Evolutionary conservation across 2,329 filamentous ascomycete genomes (phyloP).

Genomic region (Scytalidium sp.): DNA sequence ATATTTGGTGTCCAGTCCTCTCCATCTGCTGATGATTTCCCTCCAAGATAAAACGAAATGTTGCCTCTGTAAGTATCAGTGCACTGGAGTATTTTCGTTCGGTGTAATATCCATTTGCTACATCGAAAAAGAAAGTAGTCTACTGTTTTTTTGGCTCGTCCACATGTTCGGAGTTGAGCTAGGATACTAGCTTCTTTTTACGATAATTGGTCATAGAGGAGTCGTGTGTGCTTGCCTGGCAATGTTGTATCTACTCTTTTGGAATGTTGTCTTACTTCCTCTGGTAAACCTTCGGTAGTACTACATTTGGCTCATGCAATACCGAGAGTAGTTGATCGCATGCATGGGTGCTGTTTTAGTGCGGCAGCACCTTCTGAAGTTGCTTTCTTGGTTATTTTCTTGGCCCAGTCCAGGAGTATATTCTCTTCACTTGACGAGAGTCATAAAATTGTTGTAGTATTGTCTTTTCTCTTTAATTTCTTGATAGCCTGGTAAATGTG

Average conservation of each 20-base stretch:
- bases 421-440: constrained; percentile 2
- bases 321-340: constrained; percentile 21
- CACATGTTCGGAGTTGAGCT: constrained; percentile 23
- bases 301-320: constrained; percentile 18
- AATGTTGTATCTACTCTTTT: constrained; percentile 25
- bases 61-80: constrained; percentile 21
- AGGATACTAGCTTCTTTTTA: constrained; percentile 26
- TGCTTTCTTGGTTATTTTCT: constrained; percentile 1
- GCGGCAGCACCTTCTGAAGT: constrained; percentile 3
- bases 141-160: constrained; percentile 17
- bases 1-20: constrained; percentile 23
- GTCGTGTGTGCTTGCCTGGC: constrained; percentile 25
- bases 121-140: constrained; percentile 27
- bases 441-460: constrained; percentile 9
- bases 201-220: constrained; percentile 16
- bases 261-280: constrained; percentile 21
- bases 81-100: constrained; percentile 21
- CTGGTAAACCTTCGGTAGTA: constrained; percentile 10
- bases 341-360: constrained; percentile 6
- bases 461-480: constrained; percentile 8
- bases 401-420: neutral
- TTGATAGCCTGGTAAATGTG: constrained; percentile 10
- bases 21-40: constrained; percentile 16
- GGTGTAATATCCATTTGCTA: constrained; percentile 20
- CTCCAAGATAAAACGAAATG: constrained; percentile 26